Evolutionary conservation across 176 grass and related monocot species (phyloP).

Genomic region (Melocanna baccifera): DNA sequence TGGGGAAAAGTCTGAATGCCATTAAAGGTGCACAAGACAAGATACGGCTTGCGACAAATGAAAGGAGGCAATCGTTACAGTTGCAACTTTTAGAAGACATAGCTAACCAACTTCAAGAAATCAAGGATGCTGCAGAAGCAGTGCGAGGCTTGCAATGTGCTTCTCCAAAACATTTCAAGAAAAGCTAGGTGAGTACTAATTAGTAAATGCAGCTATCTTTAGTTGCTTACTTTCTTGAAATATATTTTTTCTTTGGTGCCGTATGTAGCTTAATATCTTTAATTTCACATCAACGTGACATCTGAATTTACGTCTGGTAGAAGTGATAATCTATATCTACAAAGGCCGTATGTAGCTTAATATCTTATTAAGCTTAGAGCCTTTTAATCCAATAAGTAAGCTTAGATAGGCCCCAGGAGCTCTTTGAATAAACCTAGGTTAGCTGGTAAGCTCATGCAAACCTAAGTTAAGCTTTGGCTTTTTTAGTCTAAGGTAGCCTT

Average conservation of each 20-base stretch:
- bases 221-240: not conserved
- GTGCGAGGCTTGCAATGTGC: constrained; percentile 30
- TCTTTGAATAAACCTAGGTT: not conserved
- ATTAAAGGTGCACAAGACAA: constrained; percentile 76
- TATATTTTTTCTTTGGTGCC: not conserved
- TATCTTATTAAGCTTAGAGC: not conserved
- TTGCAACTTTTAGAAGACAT: constrained; percentile 79
- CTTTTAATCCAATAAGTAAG: not conserved
- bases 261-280: not conserved
- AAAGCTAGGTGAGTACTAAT: constrained; percentile 34
- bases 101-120: constrained; percentile 71
- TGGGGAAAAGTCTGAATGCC: constrained; percentile 64
- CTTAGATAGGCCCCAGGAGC: not conserved
- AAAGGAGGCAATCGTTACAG: constrained; percentile 52
- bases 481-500: not conserved
- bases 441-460: not conserved
- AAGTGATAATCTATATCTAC: not conserved
- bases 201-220: not conserved
- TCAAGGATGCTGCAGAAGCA: constrained; percentile 57
- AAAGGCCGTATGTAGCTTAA: too few relatives aligned
- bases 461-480: not conserved
- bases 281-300: not conserved
- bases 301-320: not conserved
- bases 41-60: constrained; percentile 50
- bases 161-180: constrained; percentile 41